phyloP scores from a whole-genome alignment of 129 eudicot species.

The Artemisia tridentata region DNA sequence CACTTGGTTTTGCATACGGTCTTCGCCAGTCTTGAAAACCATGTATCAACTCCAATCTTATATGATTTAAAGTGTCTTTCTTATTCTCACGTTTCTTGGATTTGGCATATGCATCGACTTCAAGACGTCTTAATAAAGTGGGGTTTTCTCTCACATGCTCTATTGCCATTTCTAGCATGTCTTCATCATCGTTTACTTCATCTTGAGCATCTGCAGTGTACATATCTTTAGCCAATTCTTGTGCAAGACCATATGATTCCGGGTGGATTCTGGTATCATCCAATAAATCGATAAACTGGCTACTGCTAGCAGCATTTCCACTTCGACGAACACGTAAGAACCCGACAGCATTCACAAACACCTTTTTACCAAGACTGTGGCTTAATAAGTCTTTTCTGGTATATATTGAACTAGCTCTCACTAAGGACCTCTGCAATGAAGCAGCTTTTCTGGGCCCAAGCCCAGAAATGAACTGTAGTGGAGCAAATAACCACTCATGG shows the following conservation, averaged over 20 bases:
- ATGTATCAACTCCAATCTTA: constrained; percentile 67
- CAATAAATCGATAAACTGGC: constrained; percentile 74
- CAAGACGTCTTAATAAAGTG: constrained; percentile 38
- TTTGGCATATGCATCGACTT: constrained; percentile 60
- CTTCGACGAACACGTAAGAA: constrained; percentile 82
- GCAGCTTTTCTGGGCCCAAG: constrained; percentile 97
- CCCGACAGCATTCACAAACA: constrained; percentile 90
- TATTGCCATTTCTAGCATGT: constrained; percentile 77
- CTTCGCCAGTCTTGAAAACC: constrained; percentile 91
- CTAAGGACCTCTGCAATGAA: constrained; percentile 74
- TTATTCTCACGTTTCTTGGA: constrained; percentile 51
- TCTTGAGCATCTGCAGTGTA: constrained; percentile 48
- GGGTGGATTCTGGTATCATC: constrained; percentile 97
- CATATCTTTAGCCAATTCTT: constrained; percentile 87
- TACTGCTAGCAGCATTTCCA: constrained; percentile 81
- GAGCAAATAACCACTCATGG: constrained; percentile 95
- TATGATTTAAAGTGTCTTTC: constrained; percentile 56
- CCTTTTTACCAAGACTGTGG: constrained; percentile 82
- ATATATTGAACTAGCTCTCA: constrained; percentile 74
- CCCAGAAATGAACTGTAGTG: constrained; percentile 88
- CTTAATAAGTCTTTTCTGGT: constrained; percentile 78
- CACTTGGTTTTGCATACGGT: constrained; percentile 49
- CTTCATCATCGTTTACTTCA: constrained; percentile 72
- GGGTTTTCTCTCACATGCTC: constrained; percentile 91
- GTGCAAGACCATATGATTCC: constrained; percentile 85